Evolutionary conservation across 2,329 filamentous ascomycete genomes (phyloP), one percentile per base, ranked within the genome.

Genomic region (Verticillium zaregamsianum): DNA sequence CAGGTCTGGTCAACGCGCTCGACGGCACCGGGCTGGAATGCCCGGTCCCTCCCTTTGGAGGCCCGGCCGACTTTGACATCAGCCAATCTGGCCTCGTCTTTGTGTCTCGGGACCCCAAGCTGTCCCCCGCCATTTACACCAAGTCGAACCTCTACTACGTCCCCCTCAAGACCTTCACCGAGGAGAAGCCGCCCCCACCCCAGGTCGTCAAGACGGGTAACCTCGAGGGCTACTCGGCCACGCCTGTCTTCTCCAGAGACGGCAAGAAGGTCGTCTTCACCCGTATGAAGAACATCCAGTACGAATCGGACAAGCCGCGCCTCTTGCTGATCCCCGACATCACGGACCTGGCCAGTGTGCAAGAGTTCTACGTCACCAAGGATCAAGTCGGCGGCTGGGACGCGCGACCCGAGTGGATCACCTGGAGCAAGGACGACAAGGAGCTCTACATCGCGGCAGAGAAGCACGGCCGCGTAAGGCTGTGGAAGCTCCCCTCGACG

Each of bases 81-180:
- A 82, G 86, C 62, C 75, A 77, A 33, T 74, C 79, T 55, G 90
- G 89, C 0, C 81, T 94, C 59, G 85, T 88, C 7, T 93, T 93
- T 69, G 85, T 92, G 11, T 84, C 91, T 9, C 92, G 91, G 67
- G 90, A 93, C 68, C 90, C 90, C 0, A 78, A 85, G 12, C 74
- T 92, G 31, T 86, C 90, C 68, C 86, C 85, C 3, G 90, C 91
- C 0, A 83, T 90, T 61, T 86, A 90, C 73, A 96, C 92, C 6
- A 94, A 93, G 69, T 89, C 89, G 0, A 90, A 95, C 69, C 83
- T 96, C 35, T 96, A 95, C 74, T 86, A 89, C 56, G 83, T 90
- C 4, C 83, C 87, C 0, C 77, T 93, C 35, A 78, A 80, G 58
- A 84, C 81, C 4, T 93, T 90, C 70, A 74, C 80, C 5, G 81